Evolutionary conservation across 1,284 basidiomycete genomes (phyloP), one percentile per base, ranked within the genome.

Genomic region (Naganishia cerealis): DNA sequence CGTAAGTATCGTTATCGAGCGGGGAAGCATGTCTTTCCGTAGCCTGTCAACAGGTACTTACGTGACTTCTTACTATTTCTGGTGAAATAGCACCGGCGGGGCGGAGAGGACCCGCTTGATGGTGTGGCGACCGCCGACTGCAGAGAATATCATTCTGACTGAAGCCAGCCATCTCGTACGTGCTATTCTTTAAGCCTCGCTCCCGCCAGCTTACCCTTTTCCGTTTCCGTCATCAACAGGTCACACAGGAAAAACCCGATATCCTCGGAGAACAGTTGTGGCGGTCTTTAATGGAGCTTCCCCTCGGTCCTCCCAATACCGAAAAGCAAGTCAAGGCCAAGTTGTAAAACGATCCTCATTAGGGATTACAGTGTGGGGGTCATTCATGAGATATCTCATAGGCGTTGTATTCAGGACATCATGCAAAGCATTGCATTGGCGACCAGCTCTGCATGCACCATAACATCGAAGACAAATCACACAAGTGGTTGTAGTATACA

Each of bases 161-260:
- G 72, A 73, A 46, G 72, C 75, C 2, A 74, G 78, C 16, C 78
- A 79, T 71, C 66, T 77, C 56, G 75, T 77, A 38, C 67, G 75
- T 72, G 4, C 8, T 12, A 6, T 26, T 24, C 36, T 15, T 21
- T 33, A 15, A 13, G 13, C 21, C 42, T 29, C 43, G 21, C 16
- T 24, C 24, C 21, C 7, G 16, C 40, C 21, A 15, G 16, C 39
- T 42, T 53, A n/a, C 16, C 57, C 21, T 24, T 50, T n/a, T 36
- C 16, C 38, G 29, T 18, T 29, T 36, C n/a, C 29, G n/a, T 40
- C 39, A 50, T 18, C 13, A 50, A 36, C 67, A 75, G 75, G 68
- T 77, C 50, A 71, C 74, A 0, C 78, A 79, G 63, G 78, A 79
- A 70, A 70, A 71, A 18, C 78, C 78, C 0, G 71, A 72, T 8